Evolutionary conservation across 2,329 filamentous ascomycete genomes (phyloP).

Genomic region (Fusarium sp.): DNA sequence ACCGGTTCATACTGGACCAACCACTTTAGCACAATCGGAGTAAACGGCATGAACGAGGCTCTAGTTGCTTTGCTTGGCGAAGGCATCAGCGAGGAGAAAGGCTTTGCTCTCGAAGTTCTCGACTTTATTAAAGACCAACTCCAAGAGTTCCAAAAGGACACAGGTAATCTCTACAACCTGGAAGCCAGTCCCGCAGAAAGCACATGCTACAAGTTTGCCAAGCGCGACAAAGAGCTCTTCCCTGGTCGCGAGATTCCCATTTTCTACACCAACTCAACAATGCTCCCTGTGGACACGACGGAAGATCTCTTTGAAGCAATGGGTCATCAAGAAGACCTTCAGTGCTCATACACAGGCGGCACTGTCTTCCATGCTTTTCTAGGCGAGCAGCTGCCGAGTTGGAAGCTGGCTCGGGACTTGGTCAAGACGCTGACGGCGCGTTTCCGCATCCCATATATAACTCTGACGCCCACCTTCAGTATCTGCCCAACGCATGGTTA

Average conservation of each 20-base stretch:
- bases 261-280: slow-evolving; percentile 42
- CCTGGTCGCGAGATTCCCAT: slow-evolving; percentile 14
- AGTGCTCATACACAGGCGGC: slow-evolving; percentile 41
- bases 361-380: slow-evolving; percentile 43
- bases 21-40: slow-evolving; percentile 42
- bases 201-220: slow-evolving; percentile 43
- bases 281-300: slow-evolving; percentile 38
- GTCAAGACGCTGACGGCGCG: slow-evolving; percentile 36
- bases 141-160: slow-evolving; percentile 36
- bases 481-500: slow-evolving; percentile 40
- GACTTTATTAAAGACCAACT: slow-evolving; percentile 40
- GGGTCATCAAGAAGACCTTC: slow-evolving; percentile 34
- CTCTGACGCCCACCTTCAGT: slow-evolving; percentile 40
- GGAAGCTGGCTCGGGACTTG: slow-evolving; percentile 36
- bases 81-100: slow-evolving; percentile 5
- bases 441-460: slow-evolving; percentile 40
- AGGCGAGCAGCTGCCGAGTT: slow-evolving; percentile 32
- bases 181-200: slow-evolving; percentile 42
- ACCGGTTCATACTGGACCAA: slow-evolving; percentile 43
- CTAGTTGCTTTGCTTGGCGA: slow-evolving; percentile 16
- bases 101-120: slow-evolving; percentile 26
- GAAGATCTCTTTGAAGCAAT: slow-evolving; percentile 41
- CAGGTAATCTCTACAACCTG: slow-evolving; percentile 36
- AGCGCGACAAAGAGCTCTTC: slow-evolving; percentile 34
- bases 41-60: slow-evolving; percentile 41